phyloP scores from a whole-genome alignment of 352 stramenopile species.

The Thalassiosira livingstoniorum region DNA sequence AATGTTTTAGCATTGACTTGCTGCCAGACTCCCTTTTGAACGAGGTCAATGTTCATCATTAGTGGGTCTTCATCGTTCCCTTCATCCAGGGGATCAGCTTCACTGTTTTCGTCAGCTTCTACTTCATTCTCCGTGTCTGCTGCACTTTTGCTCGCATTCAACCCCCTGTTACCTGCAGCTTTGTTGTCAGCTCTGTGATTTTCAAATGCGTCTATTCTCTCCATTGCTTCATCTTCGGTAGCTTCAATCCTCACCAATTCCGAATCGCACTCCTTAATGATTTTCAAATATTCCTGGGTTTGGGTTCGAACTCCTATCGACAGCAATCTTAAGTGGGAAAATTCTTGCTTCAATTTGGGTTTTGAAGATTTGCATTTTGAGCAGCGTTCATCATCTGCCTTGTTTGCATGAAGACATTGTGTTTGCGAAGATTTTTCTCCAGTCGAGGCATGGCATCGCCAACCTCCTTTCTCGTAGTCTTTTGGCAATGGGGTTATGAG shows the following conservation, averaged over 20 bases:
- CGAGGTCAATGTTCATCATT: constrained; percentile 61
- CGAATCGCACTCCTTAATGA: constrained; percentile 42
- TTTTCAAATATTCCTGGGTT: constrained; percentile 30
- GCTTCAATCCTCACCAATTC: constrained; percentile 35
- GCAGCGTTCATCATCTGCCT: constrained; percentile 19
- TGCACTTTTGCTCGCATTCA: not conserved
- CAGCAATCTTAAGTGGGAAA: constrained; percentile 33
- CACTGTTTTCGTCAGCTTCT: too few species aligned
- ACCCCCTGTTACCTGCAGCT: not conserved
- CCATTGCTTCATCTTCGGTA: constrained; percentile 29
- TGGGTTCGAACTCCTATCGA: constrained; percentile 25
- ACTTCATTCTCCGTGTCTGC: not conserved
- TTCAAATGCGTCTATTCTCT: constrained; percentile 28
- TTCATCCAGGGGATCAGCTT: too few species aligned
- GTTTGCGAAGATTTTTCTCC: not conserved
- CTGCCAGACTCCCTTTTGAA: constrained; percentile 57
- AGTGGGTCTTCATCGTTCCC: constrained; percentile 35
- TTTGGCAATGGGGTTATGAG: constrained; percentile 31
- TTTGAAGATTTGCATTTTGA: constrained; percentile 25
- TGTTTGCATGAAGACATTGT: constrained; percentile 45
- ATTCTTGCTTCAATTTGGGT: constrained; percentile 26
- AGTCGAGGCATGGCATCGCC: constrained; percentile 38
- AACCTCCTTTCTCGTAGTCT: constrained; percentile 38
- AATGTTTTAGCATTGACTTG: constrained; percentile 48
- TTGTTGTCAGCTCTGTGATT: not conserved